A percentile compares a stretch with the other conserved stretches of the same genome.
Conservation (phyloP, 306 rosid species). For the Medicago lupulina region DNA sequence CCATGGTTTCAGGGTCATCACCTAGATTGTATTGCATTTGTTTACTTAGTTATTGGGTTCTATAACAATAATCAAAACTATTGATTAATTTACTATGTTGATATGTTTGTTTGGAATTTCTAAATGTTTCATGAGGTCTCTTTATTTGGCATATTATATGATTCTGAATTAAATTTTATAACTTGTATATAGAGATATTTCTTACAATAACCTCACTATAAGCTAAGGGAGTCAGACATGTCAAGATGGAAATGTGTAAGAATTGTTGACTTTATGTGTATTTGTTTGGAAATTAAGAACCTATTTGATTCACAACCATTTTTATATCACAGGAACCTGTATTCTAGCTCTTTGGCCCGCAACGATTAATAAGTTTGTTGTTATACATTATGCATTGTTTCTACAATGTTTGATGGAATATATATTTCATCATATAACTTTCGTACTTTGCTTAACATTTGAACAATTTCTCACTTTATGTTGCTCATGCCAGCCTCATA, state of each 20-base stretch:
- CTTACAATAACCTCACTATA: slow-evolving; percentile 56
- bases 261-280: background rate
- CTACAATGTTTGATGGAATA: background rate
- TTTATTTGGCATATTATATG: background rate
- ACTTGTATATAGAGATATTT: slow-evolving; percentile 53
- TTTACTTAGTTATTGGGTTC: too few species aligned
- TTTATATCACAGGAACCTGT: slow-evolving; percentile 53
- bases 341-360: slow-evolving; percentile 48
- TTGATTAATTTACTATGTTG: too few species aligned
- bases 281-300: slow-evolving; percentile 1
- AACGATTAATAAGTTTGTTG: slow-evolving; percentile 56
- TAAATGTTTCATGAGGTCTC: background rate
- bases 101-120: slow-evolving; percentile 6
- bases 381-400: background rate
- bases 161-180: slow-evolving; percentile 7
- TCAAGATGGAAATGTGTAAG: slow-evolving; percentile 51
- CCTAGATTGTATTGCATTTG: too few species aligned
- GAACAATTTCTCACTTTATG: background rate
- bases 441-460: background rate
- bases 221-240: slow-evolving; percentile 23
- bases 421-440: background rate
- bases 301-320: background rate
- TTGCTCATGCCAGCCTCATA: background rate
- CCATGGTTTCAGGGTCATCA: too few species aligned
- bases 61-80: too few species aligned